These are phyloP conservation scores for Phytopythium montanum DNA, from an alignment of 352 stramenopile genomes.

Conservation along the genomic window DNA sequence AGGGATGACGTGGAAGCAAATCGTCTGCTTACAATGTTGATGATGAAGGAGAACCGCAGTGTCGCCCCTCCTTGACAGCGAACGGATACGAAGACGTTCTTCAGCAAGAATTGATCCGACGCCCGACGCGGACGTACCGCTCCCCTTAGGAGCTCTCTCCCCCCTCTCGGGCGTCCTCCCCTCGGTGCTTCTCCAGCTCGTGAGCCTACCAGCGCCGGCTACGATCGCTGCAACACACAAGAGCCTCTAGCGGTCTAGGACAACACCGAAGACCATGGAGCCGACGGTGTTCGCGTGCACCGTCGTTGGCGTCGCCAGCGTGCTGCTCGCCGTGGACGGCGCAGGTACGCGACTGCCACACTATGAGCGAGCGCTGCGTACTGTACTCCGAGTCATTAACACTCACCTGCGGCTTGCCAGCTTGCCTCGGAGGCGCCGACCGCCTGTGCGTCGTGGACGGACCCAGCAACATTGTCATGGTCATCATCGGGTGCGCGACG, in stretches of 20 bases:
- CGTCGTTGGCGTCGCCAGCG: slow-evolving; percentile 30
- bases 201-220: background rate
- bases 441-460: slow-evolving; percentile 32
- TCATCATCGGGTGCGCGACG: slow-evolving; percentile 49
- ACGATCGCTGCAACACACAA: background rate
- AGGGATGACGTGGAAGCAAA: background rate
- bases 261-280: slow-evolving; percentile 28
- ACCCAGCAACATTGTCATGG: slow-evolving; percentile 51
- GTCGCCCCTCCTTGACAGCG: background rate
- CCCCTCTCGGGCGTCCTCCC: background rate
- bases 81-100: background rate
- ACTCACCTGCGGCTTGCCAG: slow-evolving; percentile 9
- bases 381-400: background rate
- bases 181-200: background rate
- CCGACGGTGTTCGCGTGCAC: slow-evolving; percentile 55
- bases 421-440: slow-evolving; percentile 30
- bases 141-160: background rate
- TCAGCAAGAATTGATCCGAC: background rate
- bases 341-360: slow-evolving; percentile 16
- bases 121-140: background rate
- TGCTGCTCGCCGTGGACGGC: slow-evolving; percentile 40
- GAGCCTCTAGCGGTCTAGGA: background rate
- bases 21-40: background rate
- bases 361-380: background rate
- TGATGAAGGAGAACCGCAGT: background rate